Base-by-base conservation (phyloP, 768 basidiomycete species). In the Termitomyces sp. region DNA sequence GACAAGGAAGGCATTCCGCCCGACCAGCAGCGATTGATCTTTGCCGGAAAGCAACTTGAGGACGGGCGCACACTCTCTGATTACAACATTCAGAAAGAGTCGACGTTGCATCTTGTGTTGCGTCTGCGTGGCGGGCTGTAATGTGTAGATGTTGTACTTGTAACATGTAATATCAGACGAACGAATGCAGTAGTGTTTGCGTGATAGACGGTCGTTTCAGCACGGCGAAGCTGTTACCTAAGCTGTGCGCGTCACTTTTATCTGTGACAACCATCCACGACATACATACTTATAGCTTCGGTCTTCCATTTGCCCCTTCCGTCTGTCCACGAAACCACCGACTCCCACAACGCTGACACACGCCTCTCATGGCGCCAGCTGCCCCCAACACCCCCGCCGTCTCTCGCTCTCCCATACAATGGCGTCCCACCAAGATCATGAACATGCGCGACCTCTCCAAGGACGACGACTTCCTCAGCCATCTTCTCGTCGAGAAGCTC, bases 381-480 rank as follows among this genome's bases (percentile, higher is more conserved):
- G 61, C 69, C 61, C 61, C 70, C 26, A 64, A 71, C 24, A 55
- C 62, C 15, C 64, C 68, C 59, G 61, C 71, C 18, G 63, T 72
- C 31, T 58, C 62, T 7, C 65, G 60, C 45, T 66, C 67, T 41
- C 54, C 67, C 57, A 66, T 86, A 57, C 65, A 74, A 74, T 92
- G 90, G 90, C 84, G 87, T 44, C 86, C 86, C 20, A 92, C 90
- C 50, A 92, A 89, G 78, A 86, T 90, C 65, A 93, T 93, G 90
- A 90, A 90, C 75, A 88, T 90, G 81, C 82, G 83, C 72, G 92
- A 94, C 82, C 82, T 94, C 60, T 89, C 91, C 66, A 86, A 84
- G 72, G 92, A 94, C 74, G 92, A 94, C 71, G 92, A 94, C 74
- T 93, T 92, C 70, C 85, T 94, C 69, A 89, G 87, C 67, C 89